Percentiles rank a stretch among this genome's conserved stretches.
Evolutionary conservation across 257 asterid genomes (phyloP).

Genomic region (Rubia yunnanensis): DNA sequence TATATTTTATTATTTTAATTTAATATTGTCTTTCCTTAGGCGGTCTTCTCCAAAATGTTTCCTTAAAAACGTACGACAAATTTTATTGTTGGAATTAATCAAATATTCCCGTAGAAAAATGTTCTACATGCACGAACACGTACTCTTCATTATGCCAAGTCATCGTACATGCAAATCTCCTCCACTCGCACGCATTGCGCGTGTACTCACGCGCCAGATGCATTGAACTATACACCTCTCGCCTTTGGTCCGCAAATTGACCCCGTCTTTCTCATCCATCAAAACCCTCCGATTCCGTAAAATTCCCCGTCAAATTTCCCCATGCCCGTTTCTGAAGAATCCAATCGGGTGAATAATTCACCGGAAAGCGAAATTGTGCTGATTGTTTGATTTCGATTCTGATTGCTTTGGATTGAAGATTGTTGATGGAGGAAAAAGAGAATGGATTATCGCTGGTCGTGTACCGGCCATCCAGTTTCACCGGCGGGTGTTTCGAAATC

Average conservation of each 20-base stretch:
- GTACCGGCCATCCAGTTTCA: conserved; percentile 38
- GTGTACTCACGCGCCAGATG: conserved; percentile 16
- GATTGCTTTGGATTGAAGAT: neutral
- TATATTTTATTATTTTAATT: too few relatives aligned
- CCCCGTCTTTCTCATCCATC: conserved; percentile 5
- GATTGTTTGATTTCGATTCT: neutral
- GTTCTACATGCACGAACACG: neutral
- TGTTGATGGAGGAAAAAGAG: conserved; percentile 38
- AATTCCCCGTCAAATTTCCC: neutral
- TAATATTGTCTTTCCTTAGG: too few relatives aligned
- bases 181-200: neutral
- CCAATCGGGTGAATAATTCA: neutral
- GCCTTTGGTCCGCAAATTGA: neutral
- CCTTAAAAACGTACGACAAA: too few relatives aligned
- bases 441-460: conserved; percentile 42
- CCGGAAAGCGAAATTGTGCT: neutral
- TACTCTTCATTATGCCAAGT: neutral
- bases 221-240: neutral
- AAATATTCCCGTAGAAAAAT: too few relatives aligned
- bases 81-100: too few relatives aligned
- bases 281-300: conserved; percentile 4
- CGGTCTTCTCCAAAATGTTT: too few relatives aligned
- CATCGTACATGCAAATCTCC: neutral
- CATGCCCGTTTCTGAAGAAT: neutral
- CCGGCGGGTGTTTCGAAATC: conserved; percentile 58